A percentile compares a stretch with the other conserved stretches of the same genome.
Evolutionary conservation across 108 stramenopile genomes (phyloP).

Genomic region (Bacterosira constricta): DNA sequence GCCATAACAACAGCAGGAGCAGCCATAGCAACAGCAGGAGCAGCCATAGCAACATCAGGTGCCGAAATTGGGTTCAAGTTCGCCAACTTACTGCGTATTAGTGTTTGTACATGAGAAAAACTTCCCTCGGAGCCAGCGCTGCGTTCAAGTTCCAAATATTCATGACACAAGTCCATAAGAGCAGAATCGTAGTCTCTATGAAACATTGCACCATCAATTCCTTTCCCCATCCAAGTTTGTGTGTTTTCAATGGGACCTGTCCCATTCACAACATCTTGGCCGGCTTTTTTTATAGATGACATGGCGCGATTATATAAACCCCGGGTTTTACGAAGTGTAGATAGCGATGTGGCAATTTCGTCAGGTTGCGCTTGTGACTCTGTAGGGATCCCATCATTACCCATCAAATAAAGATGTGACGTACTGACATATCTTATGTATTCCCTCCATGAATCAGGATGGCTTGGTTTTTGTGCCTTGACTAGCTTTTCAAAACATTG

Average conservation of each 20-base stretch:
- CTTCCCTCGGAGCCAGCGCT: slow-evolving; percentile 71
- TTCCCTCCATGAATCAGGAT: slow-evolving; percentile 66
- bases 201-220: slow-evolving; percentile 14
- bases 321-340: slow-evolving; percentile 59
- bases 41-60: background rate
- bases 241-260: background rate
- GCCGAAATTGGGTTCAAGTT: slow-evolving; percentile 8
- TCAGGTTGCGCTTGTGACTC: slow-evolving; percentile 17
- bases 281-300: slow-evolving; percentile 43
- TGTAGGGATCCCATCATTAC: slow-evolving; percentile 5
- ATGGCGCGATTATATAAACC: slow-evolving; percentile 73
- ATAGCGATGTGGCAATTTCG: slow-evolving; percentile 29
- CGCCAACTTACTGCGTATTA: slow-evolving; percentile 62
- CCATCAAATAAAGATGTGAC: slow-evolving; percentile 22
- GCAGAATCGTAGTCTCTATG: slow-evolving; percentile 59
- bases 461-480: slow-evolving; percentile 70
- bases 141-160: slow-evolving; percentile 75
- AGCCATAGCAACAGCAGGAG: background rate
- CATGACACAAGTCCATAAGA: slow-evolving; percentile 64
- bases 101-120: slow-evolving; percentile 46
- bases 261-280: slow-evolving; percentile 17
- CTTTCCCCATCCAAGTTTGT: slow-evolving; percentile 12
- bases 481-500: slow-evolving; percentile 63
- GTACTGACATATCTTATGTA: slow-evolving; percentile 54
- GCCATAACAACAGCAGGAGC: background rate